Conservation (phyloP, 176 grass and related monocot genomes). For the Ampelocalamus luodianensis region DNA sequence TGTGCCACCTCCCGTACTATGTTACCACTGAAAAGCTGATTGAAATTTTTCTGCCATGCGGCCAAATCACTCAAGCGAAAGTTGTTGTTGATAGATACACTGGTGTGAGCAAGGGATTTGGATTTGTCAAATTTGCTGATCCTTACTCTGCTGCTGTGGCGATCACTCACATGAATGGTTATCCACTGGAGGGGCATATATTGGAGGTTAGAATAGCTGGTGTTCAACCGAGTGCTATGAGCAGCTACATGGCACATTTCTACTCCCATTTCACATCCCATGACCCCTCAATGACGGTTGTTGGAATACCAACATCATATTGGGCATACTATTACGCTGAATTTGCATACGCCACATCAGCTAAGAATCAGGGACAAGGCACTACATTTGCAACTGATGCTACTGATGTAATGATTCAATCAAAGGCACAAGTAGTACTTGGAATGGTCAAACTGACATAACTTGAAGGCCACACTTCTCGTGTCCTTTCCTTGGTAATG, state of each 20-base stretch:
- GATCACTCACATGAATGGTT: slow-evolving; percentile 56
- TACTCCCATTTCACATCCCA: slow-evolving; percentile 35
- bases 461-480: too few species aligned
- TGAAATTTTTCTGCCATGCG: slow-evolving; percentile 60
- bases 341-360: not conserved
- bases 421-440: too few species aligned
- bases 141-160: slow-evolving; percentile 52
- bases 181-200: slow-evolving; percentile 43
- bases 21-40: slow-evolving; percentile 52
- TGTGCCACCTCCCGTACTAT: slow-evolving; percentile 51
- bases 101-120: slow-evolving; percentile 73
- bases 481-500: slow-evolving; percentile 44
- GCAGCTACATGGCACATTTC: slow-evolving; percentile 34
- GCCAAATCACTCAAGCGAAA: slow-evolving; percentile 57
- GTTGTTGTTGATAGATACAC: slow-evolving; percentile 58
- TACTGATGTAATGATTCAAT: not conserved
- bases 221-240: slow-evolving; percentile 21
- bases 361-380: slow-evolving; percentile 25
- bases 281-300: slow-evolving; percentile 17
- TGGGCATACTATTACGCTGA: slow-evolving; percentile 36
- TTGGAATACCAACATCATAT: slow-evolving; percentile 45
- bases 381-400: not conserved
- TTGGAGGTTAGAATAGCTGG: slow-evolving; percentile 52
- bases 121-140: slow-evolving; percentile 69
- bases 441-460: too few species aligned